Conservation (phyloP, 768 basidiomycete genomes). For the Termitomyces sp. region DNA sequence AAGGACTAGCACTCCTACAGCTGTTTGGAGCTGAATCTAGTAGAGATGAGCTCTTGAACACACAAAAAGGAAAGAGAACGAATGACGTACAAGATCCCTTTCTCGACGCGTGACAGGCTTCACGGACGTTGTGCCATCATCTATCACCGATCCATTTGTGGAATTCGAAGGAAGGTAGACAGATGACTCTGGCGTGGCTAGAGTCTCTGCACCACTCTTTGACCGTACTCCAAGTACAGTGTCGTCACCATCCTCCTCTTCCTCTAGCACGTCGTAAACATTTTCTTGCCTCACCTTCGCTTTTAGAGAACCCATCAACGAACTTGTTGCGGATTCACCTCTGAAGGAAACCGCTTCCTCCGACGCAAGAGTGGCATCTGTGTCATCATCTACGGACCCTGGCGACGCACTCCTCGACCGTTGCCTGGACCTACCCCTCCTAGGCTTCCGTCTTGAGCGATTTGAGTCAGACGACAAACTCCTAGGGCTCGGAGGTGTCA, state of each 20-base stretch:
- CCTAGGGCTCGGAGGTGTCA: conserved; percentile 73
- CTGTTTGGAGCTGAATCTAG: conserved; percentile 43
- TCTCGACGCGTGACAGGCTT: conserved; percentile 4
- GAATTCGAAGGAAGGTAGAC: conserved; percentile 14
- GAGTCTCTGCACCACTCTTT: conserved; percentile 13
- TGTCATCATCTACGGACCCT: conserved; percentile 16
- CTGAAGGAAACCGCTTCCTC: conserved; percentile 25
- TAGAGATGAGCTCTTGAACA: not conserved
- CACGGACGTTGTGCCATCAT: not conserved
- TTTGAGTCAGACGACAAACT: conserved; percentile 62
- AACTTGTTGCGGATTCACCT: not conserved
- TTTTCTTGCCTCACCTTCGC: conserved; percentile 11
- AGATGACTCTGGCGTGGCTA: conserved; percentile 23
- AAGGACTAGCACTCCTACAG: conserved; percentile 59
- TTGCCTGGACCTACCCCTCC: conserved; percentile 20
- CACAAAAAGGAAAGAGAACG: conserved; percentile 5
- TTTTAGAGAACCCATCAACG: conserved; percentile 2
- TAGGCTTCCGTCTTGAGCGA: conserved; percentile 35
- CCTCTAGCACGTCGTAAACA: conserved; percentile 17
- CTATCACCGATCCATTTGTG: conserved; percentile 3
- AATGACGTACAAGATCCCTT: conserved; percentile 12
- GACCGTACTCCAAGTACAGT: conserved; percentile 17
- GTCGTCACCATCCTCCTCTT: conserved; percentile 19
- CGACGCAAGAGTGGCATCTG: conserved; percentile 26
- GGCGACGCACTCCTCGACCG: conserved; percentile 17